Conservation (phyloP, 2,329 filamentous ascomycete genomes). For the Trichoderma breve region DNA sequence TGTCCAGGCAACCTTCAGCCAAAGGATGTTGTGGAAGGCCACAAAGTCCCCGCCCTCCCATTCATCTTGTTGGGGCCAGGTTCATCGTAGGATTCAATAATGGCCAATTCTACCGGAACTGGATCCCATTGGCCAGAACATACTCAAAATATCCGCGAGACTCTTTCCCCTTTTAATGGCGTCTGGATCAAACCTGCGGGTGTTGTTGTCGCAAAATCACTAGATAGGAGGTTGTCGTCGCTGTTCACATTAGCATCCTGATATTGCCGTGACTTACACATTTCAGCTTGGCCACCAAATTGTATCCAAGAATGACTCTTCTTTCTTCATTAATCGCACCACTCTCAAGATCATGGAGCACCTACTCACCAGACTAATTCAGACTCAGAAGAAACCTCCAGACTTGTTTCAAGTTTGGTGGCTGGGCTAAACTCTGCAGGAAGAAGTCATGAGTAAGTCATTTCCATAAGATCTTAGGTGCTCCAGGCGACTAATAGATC, state of each 20-base stretch:
- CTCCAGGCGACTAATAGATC: slow-evolving; percentile 38
- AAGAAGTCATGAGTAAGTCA: slow-evolving; percentile 34
- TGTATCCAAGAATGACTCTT: not conserved
- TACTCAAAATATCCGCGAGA: slow-evolving; percentile 37
- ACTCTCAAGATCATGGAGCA: not conserved
- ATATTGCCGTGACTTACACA: slow-evolving; percentile 9
- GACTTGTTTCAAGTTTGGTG: slow-evolving; percentile 37
- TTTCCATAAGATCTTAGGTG: slow-evolving; percentile 34
- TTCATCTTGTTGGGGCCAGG: not conserved
- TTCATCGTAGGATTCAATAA: not conserved
- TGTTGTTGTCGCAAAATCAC: slow-evolving; percentile 1
- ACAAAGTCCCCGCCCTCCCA: slow-evolving; percentile 7
- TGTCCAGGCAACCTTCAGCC: slow-evolving; percentile 24
- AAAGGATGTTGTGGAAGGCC: slow-evolving; percentile 9
- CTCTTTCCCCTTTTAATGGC: slow-evolving; percentile 38
- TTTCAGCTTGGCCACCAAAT: slow-evolving; percentile 1
- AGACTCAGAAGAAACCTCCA: slow-evolving; percentile 34
- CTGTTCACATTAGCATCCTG: not conserved
- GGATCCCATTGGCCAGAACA: slow-evolving; percentile 30
- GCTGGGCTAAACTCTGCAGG: slow-evolving; percentile 32
- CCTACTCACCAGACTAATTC: slow-evolving; percentile 28
- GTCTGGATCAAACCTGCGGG: slow-evolving; percentile 29
- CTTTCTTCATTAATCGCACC: not conserved
- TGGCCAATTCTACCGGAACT: slow-evolving; percentile 26
- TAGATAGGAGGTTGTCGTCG: not conserved